A percentile compares a stretch with the other conserved stretches of the same genome.
Evolutionary conservation across 177 flowering plant genomes (phyloP).

Genomic region (Tripterygium wilfordii): DNA sequence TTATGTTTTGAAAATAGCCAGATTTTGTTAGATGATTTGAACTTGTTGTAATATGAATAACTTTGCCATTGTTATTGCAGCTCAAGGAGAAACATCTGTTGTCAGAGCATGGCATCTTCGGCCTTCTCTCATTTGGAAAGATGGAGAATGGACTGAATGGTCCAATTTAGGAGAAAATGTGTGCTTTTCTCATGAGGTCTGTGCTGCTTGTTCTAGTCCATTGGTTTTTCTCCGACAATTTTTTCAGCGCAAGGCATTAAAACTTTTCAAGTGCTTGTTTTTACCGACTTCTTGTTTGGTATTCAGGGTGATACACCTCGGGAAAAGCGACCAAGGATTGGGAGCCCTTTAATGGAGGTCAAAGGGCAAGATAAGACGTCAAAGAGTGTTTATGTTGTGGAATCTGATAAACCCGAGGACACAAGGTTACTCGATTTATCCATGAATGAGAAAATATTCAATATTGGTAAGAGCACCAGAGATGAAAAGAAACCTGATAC

Average conservation of each 20-base stretch:
- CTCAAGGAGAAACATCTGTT: constrained; percentile 55
- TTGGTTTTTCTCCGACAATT: not conserved
- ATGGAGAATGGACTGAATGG: constrained; percentile 81
- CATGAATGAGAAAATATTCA: constrained; percentile 54
- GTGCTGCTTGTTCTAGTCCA: not conserved
- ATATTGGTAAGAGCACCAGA: constrained; percentile 50
- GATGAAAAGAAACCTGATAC: constrained; percentile 39
- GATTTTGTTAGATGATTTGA: no score
- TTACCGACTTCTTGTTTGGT: not conserved
- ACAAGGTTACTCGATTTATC: constrained; percentile 36
- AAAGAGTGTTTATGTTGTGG: constrained; percentile 20
- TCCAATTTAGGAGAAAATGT: constrained; percentile 25
- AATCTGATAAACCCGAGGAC: constrained; percentile 35
- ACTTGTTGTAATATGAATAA: no score
- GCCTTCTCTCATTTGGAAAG: constrained; percentile 76
- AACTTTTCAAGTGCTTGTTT: constrained; percentile 3
- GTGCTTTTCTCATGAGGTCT: constrained; percentile 42
- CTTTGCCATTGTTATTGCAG: constrained; percentile 31
- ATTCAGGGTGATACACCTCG: constrained; percentile 66
- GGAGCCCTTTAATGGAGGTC: constrained; percentile 27
- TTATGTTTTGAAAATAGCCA: no score
- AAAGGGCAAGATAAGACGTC: constrained; percentile 34
- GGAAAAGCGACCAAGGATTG: constrained; percentile 64
- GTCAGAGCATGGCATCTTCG: constrained; percentile 79
- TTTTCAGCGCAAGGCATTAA: not conserved